A percentile compares a stretch with the other conserved stretches of the same genome.
Conservation (phyloP, 371 early-diverging fungal species). For the Apophysomyces variabilis region DNA sequence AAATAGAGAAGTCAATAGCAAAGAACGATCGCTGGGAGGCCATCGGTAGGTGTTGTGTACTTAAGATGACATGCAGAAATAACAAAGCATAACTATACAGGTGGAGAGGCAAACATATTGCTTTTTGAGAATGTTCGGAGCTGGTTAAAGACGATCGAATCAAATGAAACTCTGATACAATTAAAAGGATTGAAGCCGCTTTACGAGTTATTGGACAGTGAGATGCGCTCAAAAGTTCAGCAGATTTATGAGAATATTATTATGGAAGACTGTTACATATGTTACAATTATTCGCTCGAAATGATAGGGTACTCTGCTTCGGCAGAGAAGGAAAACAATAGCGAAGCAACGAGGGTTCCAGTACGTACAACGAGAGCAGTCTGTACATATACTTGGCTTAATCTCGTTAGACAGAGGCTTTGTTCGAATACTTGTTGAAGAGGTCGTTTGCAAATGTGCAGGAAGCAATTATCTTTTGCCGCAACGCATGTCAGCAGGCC, state of each 20-base stretch:
- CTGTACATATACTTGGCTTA: neutral
- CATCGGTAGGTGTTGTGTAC: neutral
- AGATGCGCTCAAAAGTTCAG: neutral
- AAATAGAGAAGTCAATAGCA: no score
- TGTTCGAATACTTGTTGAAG: neutral
- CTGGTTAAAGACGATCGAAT: neutral
- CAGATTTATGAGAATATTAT: neutral
- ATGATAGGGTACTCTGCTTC: neutral
- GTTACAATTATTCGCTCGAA: neutral
- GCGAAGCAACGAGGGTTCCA: neutral
- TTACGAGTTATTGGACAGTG: neutral
- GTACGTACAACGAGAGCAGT: neutral
- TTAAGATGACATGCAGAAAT: no score
- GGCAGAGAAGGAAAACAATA: neutral
- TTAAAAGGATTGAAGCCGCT: neutral
- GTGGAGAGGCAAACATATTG: no score
- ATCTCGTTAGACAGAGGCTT: neutral
- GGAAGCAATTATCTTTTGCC: neutral
- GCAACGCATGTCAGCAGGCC: neutral
- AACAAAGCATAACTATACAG: no score
- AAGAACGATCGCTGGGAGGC: neutral
- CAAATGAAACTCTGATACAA: neutral
- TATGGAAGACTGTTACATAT: neutral
- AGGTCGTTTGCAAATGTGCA: neutral
- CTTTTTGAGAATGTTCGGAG: neutral